These are phyloP conservation scores for Persicaria tinctoria DNA, from an alignment of 148 eudicot genomes.

Conservation along the genomic window DNA sequence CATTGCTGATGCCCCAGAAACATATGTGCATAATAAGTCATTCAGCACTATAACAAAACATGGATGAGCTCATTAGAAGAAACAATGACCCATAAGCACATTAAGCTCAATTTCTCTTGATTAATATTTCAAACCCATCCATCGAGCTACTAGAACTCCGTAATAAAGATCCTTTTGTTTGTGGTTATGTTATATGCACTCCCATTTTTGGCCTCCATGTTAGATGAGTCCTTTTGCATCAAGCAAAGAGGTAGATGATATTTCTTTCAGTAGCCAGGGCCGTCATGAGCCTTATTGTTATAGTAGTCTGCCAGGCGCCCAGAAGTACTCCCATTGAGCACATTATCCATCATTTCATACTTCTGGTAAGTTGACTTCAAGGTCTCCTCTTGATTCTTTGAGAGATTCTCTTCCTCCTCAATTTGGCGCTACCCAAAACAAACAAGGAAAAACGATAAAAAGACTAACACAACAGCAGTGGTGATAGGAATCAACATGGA, in stretches of 20 bases:
- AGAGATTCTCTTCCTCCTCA: constrained; percentile 57
- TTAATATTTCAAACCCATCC: background rate
- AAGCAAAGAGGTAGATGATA: background rate
- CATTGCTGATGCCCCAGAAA: background rate
- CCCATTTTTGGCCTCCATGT: no score
- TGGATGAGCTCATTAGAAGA: background rate
- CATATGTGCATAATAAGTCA: background rate
- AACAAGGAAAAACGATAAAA: background rate
- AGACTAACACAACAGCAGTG: background rate
- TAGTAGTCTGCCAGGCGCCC: background rate
- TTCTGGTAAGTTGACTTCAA: constrained; percentile 22
- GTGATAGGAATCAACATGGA: no score
- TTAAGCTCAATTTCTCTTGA: no score
- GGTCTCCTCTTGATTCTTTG: constrained; percentile 38
- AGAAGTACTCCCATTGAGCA: background rate
- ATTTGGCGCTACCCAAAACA: constrained; percentile 30
- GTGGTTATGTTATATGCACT: no score
- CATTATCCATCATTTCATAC: constrained; percentile 7
- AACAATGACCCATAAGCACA: background rate
- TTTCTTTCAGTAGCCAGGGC: background rate
- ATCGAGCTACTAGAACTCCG: background rate
- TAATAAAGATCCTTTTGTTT: no score
- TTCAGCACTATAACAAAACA: background rate
- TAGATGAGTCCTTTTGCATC: background rate
- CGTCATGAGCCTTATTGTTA: background rate